phyloP scores from a whole-genome alignment of 2,329 filamentous ascomycete genomes.

The Curvularia hawaiiensis region DNA sequence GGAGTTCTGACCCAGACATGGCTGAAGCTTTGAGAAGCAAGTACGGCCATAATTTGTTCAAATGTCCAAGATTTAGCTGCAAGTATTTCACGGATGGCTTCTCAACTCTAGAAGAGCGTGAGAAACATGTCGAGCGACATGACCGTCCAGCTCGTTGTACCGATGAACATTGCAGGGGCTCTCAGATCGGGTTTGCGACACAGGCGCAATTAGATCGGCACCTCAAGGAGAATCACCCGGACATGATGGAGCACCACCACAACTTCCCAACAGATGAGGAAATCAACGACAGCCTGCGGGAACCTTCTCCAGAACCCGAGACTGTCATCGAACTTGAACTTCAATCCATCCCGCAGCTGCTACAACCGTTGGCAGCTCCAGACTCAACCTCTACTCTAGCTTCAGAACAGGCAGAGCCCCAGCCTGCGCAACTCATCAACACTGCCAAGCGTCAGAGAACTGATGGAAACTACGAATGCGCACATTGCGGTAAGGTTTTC shows the following conservation, averaged over 20 bases:
- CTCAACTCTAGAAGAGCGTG: constrained; percentile 12
- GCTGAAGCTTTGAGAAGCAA: background rate
- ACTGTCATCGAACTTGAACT: background rate
- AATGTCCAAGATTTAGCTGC: constrained; percentile 23
- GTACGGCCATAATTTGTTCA: constrained; percentile 11
- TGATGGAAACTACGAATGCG: constrained; percentile 10
- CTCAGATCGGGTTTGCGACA: constrained; percentile 16
- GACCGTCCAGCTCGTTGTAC: constrained; percentile 21
- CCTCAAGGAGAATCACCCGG: constrained; percentile 14
- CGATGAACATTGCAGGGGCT: constrained; percentile 16
- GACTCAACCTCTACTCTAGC: background rate
- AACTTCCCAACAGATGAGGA: constrained; percentile 15
- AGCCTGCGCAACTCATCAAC: background rate
- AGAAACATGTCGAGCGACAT: constrained; percentile 21
- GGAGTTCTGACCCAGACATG: constrained; percentile 4
- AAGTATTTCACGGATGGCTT: constrained; percentile 20
- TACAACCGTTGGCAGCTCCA: background rate
- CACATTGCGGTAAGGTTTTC: constrained; percentile 16
- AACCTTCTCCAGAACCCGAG: constrained; percentile 9
- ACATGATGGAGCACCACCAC: background rate
- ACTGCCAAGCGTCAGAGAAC: constrained; percentile 3
- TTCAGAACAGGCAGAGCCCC: background rate
- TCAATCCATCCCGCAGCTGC: background rate
- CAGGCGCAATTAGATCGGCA: constrained; percentile 11
- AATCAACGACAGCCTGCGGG: constrained; percentile 6